Evolutionary conservation across 306 rosid genomes (phyloP), one percentile per base, ranked within the genome.

Genomic region (Trichosanthes cucumerina): DNA sequence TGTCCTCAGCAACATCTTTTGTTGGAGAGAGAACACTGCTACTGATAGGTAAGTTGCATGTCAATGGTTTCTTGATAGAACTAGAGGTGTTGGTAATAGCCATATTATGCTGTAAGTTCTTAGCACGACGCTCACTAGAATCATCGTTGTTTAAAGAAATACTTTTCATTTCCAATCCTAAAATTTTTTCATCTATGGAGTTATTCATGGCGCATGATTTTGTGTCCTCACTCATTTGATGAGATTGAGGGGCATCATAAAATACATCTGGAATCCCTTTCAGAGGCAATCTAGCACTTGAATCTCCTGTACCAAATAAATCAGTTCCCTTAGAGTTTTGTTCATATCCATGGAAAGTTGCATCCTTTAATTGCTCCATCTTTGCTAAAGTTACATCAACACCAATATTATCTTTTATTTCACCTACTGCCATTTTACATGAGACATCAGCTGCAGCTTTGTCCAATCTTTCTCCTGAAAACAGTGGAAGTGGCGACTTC

Each of bases 241-340:
- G 86, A 53, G 89, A 77, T 78, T 81, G 87, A 68, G 81, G 69
- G 83, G 85, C 84, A 77, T 79, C 74, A 84, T 83, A 65, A 87
- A 84, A 68, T 28, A 82, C 78, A 83, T 79, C 86, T 50, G 54
- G 66, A 58, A 6, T 79, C 75, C 85, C 84, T 83, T 89, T 92
- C 43, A 64, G 84, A 62, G 93, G 89, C 76, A 83, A 85, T 73
- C 80, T 46, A 82, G 70, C 86, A 85, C 33, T 76, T 64, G 81
- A 71, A 46, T 82, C 82, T 46, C 46, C 83, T 82, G 72, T 85
- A 59, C 77, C n/a, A 31, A 52, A 76, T 83, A 72, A 65, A 77
- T 82, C 81, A 60, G 13, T 77, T 56, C 47, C 85, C 64, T 78
- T 84, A 59, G 83, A 84, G 79, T 43, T 84, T 74, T 82, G 87